Evolutionary conservation across 352 stramenopile genomes (phyloP), one percentile per base, ranked within the genome.

Genomic region (Phytopythium aichiense): DNA sequence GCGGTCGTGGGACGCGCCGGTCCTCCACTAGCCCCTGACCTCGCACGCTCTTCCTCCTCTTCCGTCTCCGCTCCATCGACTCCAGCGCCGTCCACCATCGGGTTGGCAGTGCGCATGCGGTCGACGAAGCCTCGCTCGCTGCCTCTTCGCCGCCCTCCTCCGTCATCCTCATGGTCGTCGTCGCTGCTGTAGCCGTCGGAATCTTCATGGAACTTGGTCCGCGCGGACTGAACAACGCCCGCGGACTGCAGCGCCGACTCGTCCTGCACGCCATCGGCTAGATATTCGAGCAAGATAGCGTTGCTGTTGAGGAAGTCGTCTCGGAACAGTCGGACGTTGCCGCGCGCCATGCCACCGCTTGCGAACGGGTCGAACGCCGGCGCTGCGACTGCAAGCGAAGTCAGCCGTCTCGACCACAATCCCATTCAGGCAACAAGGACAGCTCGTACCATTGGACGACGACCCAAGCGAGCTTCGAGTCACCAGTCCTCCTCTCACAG

Each of bases 291-390:
- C 53, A 94, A 43, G 51, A 94, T 94, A 1, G 85, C 73, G 53
- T 92, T 76, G 61, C 88, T 94, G 60, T 94, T 94, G 53, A 94
- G 65, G 40, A 91, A 94, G 43, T 94, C 83, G 62, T 94, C 85
- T 18, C 83, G 85, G 56, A 94, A 94, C 43, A 94, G 69, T 9
- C 84, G 85, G 20, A 92, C 85, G 37, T 90, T 88, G 40, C 85
- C 85, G 23, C 75, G 79, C 4, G 80, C 80, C 83, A 92, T 92
- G 46, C 82, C 68, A 7, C 68, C 71, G 55, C 71, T 87, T 7
- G 58, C 56, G 58, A 92, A 90, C 15, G 83, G 71, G 57, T 89
- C 75, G 25, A 75, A 75, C 22, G 57, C 52, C 5, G 7, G n/a
- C 11, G 12, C 35, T 57, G 51, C 20, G 1, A 23, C 11, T 7